Base-by-base conservation (phyloP, 352 stramenopile species). In the Globisporangium echinulatum region DNA sequence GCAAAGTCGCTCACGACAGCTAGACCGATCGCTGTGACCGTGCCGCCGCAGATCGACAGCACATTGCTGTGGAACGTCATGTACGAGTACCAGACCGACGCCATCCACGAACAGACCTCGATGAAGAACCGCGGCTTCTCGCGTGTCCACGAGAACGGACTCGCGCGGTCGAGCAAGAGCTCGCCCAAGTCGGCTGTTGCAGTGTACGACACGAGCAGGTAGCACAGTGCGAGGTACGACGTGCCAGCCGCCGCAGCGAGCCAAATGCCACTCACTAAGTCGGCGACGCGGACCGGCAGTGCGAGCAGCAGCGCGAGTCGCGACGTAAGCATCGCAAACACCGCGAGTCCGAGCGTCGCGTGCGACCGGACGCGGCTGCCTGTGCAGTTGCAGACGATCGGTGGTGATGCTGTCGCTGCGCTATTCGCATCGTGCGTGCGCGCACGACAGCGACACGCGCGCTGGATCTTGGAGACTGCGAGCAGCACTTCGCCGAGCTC, bases 31-130 rank as follows among this genome's bases (percentile, higher is more conserved):
- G 79, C 75, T 0, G 62, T 66, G 5, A 75, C 33, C 7, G 75
- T 75, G 44, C 82, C 82, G 9, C 59, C 68, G 5, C 59, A 43
- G 11, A 89, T 74, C 38, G 80, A 75, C 17, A 90, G 51, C 61
- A 67, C 69, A 2, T 59, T 62, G 39, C 68, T 84, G 50, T 82
- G 78, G 47, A 72, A 83, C 5, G 67, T 59, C 49, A 64, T 84
- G 67, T 90, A 93, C 55, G 84, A 80, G 52, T 74, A 87, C 68
- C 82, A 69, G 8, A 94, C 79, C 10, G 73, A 75, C 14, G 75
- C 77, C 56, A 90, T 79, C 82, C 82, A 94, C 10, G 74, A 86
- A 56, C 71, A 92, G 15, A 82, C 68, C 50, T 94, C 82, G 6
- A 93, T 53, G 36, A 92, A 75, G 42, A 86, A 66, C 19, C 80